These are phyloP conservation scores for Sarcodon sp. DNA, from an alignment of 768 basidiomycete species.

Conservation along the genomic window DNA sequence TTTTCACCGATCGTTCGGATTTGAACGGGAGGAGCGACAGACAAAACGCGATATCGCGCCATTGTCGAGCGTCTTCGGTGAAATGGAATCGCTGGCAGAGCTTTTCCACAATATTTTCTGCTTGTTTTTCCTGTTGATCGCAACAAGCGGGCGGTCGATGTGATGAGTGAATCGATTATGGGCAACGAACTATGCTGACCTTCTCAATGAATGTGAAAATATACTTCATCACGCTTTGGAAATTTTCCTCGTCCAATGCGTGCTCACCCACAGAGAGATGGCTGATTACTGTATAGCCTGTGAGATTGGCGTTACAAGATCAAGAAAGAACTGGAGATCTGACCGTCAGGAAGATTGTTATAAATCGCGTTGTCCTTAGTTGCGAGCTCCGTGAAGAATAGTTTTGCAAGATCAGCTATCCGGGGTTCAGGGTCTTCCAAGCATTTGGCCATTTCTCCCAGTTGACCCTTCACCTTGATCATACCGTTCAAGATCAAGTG, in stretches of 20 bases:
- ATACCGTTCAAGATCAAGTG: conserved; percentile 96
- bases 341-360: conserved; percentile 94
- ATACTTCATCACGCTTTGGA: conserved; percentile 87
- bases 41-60: conserved; percentile 96
- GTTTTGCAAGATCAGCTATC: conserved; percentile 88
- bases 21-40: conserved; percentile 93
- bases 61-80: conserved; percentile 82
- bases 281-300: conserved; percentile 59
- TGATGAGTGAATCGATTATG: too few species aligned
- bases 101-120: conserved; percentile 94
- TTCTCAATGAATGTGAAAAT: conserved; percentile 98
- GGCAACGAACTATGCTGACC: conserved; percentile 25
- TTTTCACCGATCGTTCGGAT: conserved; percentile 92
- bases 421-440: conserved; percentile 81
- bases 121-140: conserved; percentile 78
- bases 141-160: not conserved
- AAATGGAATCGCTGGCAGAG: conserved; percentile 92
- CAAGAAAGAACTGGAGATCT: conserved; percentile 9
- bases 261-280: conserved; percentile 86
- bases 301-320: not conserved
- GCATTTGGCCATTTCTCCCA: conserved; percentile 99
- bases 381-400: conserved; percentile 93
- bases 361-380: conserved; percentile 99
- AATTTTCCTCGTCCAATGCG: conserved; percentile 84
- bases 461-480: conserved; percentile 99